phyloP scores from a whole-genome alignment of 768 basidiomycete species.

The Mycena alexandri region DNA sequence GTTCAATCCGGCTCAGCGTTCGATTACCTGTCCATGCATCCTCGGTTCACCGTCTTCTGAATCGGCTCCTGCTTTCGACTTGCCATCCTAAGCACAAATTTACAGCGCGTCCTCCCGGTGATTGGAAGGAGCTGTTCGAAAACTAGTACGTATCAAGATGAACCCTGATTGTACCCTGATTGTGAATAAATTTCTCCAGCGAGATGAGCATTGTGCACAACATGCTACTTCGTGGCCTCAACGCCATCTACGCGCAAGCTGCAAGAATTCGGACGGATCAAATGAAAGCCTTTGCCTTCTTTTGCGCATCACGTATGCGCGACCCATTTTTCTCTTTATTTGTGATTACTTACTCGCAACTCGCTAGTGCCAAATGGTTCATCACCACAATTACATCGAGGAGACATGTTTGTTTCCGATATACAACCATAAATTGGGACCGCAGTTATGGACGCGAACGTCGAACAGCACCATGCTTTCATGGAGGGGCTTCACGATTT shows the following conservation, averaged over 20 bases:
- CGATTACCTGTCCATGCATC: too few species aligned
- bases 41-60: too few species aligned
- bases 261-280: conserved; percentile 38
- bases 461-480: conserved; percentile 47
- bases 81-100: too few species aligned
- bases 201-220: conserved; percentile 49
- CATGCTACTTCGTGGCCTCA: conserved; percentile 46
- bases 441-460: conserved; percentile 40
- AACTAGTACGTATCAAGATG: conserved; percentile 35
- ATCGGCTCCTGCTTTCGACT: too few species aligned
- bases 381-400: conserved; percentile 49
- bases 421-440: conserved; percentile 45
- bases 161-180: not conserved
- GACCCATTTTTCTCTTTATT: too few species aligned
- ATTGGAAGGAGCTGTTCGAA: conserved; percentile 46
- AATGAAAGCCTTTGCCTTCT: conserved; percentile 44
- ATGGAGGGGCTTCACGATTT: conserved; percentile 42
- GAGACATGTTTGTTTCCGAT: conserved; percentile 45
- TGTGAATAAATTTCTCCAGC: conserved; percentile 30
- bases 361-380: too few species aligned
- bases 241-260: conserved; percentile 46
- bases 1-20: too few species aligned
- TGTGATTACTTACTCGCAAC: too few species aligned
- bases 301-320: too few species aligned
- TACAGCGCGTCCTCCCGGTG: conserved; percentile 42